Conservation (phyloP, 106 monocot species). For the Platanthera guangdongensis region DNA sequence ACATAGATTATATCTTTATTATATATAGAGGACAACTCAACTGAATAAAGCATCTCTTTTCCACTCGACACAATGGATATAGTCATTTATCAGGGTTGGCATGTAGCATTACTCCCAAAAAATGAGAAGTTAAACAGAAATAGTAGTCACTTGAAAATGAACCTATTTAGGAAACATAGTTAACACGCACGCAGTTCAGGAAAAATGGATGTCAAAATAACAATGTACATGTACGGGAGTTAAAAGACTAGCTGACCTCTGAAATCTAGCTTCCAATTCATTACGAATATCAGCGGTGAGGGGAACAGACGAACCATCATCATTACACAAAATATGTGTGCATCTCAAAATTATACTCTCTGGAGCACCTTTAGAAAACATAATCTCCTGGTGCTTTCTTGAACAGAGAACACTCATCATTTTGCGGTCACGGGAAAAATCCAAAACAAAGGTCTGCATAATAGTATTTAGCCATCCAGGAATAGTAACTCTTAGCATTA, state of each 20-base stretch:
- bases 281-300: conserved; percentile 80
- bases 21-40: too few relatives aligned
- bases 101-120: too few relatives aligned
- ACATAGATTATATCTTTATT: too few relatives aligned
- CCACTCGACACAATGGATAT: too few relatives aligned
- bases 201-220: conserved; percentile 1
- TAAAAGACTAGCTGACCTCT: conserved; percentile 46
- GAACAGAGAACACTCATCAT: conserved; percentile 99
- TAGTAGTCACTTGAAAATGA: neutral
- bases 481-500: neutral
- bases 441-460: conserved; percentile 63
- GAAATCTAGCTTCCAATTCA: conserved; percentile 76
- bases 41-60: too few relatives aligned
- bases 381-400: conserved; percentile 91
- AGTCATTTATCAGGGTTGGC: too few relatives aligned
- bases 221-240: neutral
- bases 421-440: conserved; percentile 96
- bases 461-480: conserved; percentile 1
- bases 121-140: too few relatives aligned
- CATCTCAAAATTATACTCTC: conserved; percentile 91
- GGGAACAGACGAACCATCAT: conserved; percentile 93
- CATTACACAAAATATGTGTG: conserved; percentile 95
- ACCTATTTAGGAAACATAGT: neutral
- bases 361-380: conserved; percentile 99
- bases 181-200: neutral